Conservation (phyloP, 2,329 filamentous ascomycete species). For the Ophiostoma piceae region DNA sequence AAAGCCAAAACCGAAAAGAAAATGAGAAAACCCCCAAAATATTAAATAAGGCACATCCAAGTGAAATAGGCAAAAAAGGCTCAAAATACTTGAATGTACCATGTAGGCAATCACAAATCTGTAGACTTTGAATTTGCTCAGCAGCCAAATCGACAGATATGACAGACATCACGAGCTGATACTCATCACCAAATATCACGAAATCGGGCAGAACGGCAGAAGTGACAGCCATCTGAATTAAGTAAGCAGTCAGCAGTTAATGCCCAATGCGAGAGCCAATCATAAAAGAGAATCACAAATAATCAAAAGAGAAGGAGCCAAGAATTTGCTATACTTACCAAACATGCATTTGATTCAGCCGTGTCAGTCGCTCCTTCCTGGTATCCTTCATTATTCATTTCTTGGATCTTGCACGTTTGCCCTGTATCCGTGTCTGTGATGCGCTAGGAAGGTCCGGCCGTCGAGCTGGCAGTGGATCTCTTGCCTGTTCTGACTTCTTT, state of each 20-base stretch:
- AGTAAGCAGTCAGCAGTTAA: slow-evolving; percentile 6
- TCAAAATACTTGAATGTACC: no score
- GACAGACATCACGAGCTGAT: background rate
- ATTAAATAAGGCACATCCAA: no score
- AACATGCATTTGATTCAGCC: background rate
- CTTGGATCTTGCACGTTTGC: background rate
- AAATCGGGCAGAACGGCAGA: background rate
- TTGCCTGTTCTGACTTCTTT: background rate
- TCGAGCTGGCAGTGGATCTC: background rate
- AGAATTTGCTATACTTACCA: background rate
- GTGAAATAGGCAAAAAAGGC: no score
- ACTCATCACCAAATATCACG: background rate
- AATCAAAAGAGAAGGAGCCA: background rate
- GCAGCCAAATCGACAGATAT: background rate
- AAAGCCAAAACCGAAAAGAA: no score
- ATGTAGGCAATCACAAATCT: no score
- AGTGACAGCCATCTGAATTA: background rate
- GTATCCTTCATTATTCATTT: background rate
- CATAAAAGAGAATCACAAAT: background rate
- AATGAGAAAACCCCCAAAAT: no score
- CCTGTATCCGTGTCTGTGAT: background rate
- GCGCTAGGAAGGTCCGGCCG: background rate
- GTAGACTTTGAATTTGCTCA: no score
- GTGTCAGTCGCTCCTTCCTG: background rate
- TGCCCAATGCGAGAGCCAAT: background rate